Conservation (phyloP, 495 filamentous ascomycete genomes). For the Penicillium fimorum region DNA sequence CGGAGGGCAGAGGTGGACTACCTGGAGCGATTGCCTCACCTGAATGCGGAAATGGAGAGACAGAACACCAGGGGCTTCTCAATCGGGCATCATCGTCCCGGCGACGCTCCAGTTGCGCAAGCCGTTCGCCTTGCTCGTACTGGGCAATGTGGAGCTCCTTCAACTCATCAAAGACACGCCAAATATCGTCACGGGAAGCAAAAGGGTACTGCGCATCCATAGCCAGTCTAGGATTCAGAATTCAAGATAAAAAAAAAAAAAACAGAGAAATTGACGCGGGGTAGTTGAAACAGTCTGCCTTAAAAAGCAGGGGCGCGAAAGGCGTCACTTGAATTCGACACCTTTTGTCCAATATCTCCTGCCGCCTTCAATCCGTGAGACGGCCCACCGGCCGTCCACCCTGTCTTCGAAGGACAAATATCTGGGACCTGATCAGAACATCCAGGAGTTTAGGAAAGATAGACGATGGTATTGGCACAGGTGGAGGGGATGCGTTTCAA, state of each 20-base stretch:
- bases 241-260: slow-evolving; percentile 2
- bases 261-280: neutral
- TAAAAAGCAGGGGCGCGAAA: neutral
- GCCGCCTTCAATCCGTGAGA: slow-evolving; percentile 40
- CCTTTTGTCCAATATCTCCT: slow-evolving; percentile 29
- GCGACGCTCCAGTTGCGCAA: slow-evolving; percentile 75
- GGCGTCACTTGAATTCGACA: neutral
- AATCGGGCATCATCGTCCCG: slow-evolving; percentile 78
- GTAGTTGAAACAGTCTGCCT: neutral
- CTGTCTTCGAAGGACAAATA: slow-evolving; percentile 26
- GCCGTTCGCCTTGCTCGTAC: slow-evolving; percentile 74
- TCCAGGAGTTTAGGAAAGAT: slow-evolving; percentile 5
- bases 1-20: slow-evolving; percentile 32
- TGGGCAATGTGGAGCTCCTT: slow-evolving; percentile 77
- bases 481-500: neutral
- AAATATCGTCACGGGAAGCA: slow-evolving; percentile 73
- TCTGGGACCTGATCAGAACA: slow-evolving; percentile 20
- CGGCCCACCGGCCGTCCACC: slow-evolving; percentile 51
- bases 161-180: slow-evolving; percentile 84
- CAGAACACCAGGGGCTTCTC: slow-evolving; percentile 79
- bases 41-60: slow-evolving; percentile 77
- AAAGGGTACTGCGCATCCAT: slow-evolving; percentile 68
- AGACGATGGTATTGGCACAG: neutral
- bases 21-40: slow-evolving; percentile 74
- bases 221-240: slow-evolving; percentile 11